Base-by-base conservation (phyloP, 2,329 filamentous ascomycete genomes). In the Colletotrichum aenigma region DNA sequence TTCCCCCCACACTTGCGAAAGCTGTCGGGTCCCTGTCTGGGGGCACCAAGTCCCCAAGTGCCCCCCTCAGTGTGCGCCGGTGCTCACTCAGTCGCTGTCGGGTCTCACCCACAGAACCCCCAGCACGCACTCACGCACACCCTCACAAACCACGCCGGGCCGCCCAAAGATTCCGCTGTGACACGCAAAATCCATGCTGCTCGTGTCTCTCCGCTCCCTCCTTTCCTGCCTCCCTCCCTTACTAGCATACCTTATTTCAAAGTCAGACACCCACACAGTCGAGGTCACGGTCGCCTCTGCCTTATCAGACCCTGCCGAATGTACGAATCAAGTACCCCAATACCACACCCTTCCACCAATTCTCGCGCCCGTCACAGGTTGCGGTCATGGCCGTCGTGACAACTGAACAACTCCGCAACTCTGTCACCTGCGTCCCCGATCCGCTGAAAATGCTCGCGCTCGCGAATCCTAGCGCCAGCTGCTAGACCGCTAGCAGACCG, bases 271-370 rank as follows among this genome's bases (percentile, higher is more conserved):
- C 18, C 38, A 48, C 38, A 48, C 38, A 48, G 38, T n/a, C 38
- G 18, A 48, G 38, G 38, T 48, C 38, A 32, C 64, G 28, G 55
- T 28, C 36, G 36, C 10, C 67, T 38, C 67, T 74, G 66, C 71
- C 66, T 55, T 65, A 69, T 64, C 61, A 24, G 26, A 56, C 26
- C 21, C 24, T n/a, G 18, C 16, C 36, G 32, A 28, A 65, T 56
- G 61, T 75, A 75, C 68, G 52, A 30, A 66, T 55, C 61, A 66
- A 61, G 72, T 75, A 75, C 72, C 61, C 21, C 36, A 64, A 73
- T 75, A 75, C 70, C 73, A 68, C 38, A 68, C 70, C 69, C 58
- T 43, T 75, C 68, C 38, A n/a, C 69, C 62, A 71, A 67, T 55
- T 10, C 55, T 75, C 16, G 69, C 69, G 52, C 62, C 4, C 72